A percentile compares a stretch with the other conserved stretches of the same genome.
Evolutionary conservation across 768 basidiomycete genomes (phyloP).

Genomic region (Tulasnella sp.): DNA sequence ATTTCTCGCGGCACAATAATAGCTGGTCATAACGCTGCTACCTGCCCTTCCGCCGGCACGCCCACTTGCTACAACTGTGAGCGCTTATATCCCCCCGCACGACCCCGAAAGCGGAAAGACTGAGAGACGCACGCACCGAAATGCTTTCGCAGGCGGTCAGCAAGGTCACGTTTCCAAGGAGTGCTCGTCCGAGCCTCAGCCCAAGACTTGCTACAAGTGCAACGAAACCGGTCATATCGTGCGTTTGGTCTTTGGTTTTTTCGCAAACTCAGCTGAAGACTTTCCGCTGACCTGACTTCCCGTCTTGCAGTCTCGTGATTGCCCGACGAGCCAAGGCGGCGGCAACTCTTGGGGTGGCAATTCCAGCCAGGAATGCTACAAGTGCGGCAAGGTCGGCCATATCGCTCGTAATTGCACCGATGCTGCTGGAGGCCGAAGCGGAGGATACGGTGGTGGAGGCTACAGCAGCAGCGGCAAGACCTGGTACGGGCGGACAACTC

Average conservation of each 20-base stretch:
- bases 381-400: constrained; percentile 17
- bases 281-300: not conserved
- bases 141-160: constrained; percentile 41
- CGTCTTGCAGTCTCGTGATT: constrained; percentile 59
- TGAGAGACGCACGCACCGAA: not conserved
- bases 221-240: constrained; percentile 57
- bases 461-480: constrained; percentile 20
- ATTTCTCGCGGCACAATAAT: constrained; percentile 18
- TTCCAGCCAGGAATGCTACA: constrained; percentile 18
- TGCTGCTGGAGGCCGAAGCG: constrained; percentile 25
- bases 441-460: constrained; percentile 28
- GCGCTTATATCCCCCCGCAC: constrained; percentile 21
- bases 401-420: constrained; percentile 17
- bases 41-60: constrained; percentile 76
- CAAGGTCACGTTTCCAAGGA: constrained; percentile 81
- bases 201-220: constrained; percentile 80
- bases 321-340: constrained; percentile 36
- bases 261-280: not conserved
- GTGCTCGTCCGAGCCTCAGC: constrained; percentile 63
- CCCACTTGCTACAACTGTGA: constrained; percentile 83
- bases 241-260: constrained; percentile 29
- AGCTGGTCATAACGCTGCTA: constrained; percentile 80
- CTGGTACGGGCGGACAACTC: constrained; percentile 46
- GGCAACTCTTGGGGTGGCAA: constrained; percentile 24
- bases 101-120: not conserved